Evolutionary conservation across 1,284 basidiomycete genomes (phyloP).

Genomic region (Cryptococcus sp.): DNA sequence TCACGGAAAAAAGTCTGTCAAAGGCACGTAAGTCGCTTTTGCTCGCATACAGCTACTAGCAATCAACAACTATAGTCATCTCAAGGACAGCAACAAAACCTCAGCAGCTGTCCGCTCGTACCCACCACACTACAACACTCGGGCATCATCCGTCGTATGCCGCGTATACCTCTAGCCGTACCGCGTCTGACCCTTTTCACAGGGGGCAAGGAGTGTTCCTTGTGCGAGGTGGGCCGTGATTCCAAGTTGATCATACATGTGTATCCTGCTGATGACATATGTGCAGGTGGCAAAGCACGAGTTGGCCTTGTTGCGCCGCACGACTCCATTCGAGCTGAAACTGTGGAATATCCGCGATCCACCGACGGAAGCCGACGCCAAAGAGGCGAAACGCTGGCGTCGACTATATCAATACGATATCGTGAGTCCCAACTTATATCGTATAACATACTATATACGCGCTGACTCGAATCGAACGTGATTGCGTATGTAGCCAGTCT

Average conservation of each 20-base stretch:
- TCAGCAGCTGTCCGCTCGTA: not conserved
- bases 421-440: slow-evolving; percentile 25
- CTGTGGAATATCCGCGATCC: slow-evolving; percentile 50
- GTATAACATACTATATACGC: not conserved
- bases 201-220: slow-evolving; percentile 51
- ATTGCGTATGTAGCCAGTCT: slow-evolving; percentile 39
- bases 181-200: slow-evolving; percentile 50
- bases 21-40: no score
- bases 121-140: not conserved
- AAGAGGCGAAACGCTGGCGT: slow-evolving; percentile 45
- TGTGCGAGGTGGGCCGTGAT: slow-evolving; percentile 46
- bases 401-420: slow-evolving; percentile 52
- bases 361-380: slow-evolving; percentile 29
- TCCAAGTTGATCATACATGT: no score
- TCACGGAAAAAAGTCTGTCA: no score
- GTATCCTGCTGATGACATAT: not conserved
- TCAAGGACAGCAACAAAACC: not conserved
- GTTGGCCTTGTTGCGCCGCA: slow-evolving; percentile 33
- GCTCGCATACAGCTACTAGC: no score
- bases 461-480: slow-evolving; percentile 7
- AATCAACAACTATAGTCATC: not conserved
- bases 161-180: slow-evolving; percentile 31
- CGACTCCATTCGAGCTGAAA: slow-evolving; percentile 45
- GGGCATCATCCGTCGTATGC: slow-evolving; percentile 26
- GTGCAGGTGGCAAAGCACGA: slow-evolving; percentile 46